These are phyloP conservation scores for Straminergon stramineum DNA, from an alignment of 225 moss, liverwort and hornwort species.

Conservation along the genomic window DNA sequence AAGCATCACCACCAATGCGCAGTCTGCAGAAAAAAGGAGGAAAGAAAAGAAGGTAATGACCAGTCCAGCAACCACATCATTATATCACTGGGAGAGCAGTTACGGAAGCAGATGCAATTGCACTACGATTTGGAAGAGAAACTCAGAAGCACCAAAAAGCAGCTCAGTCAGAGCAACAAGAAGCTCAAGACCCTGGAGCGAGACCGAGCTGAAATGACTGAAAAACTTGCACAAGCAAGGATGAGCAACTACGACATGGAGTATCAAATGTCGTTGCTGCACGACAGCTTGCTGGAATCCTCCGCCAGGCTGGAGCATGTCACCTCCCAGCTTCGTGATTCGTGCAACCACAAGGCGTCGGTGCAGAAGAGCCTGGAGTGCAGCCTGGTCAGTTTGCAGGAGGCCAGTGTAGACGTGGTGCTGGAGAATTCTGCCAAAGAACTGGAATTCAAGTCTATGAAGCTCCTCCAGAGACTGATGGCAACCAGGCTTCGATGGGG, in stretches of 20 bases:
- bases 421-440: slow-evolving; percentile 30
- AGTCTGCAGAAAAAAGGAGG: slow-evolving; percentile 19
- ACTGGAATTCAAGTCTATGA: slow-evolving; percentile 32
- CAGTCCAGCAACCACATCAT: slow-evolving; percentile 2
- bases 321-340: slow-evolving; percentile 20
- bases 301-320: slow-evolving; percentile 20
- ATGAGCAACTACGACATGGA: slow-evolving; percentile 23
- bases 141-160: slow-evolving; percentile 9
- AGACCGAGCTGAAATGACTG: slow-evolving; percentile 11
- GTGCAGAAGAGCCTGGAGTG: slow-evolving; percentile 23
- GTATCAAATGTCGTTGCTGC: slow-evolving; percentile 15
- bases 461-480: slow-evolving; percentile 29
- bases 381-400: slow-evolving; percentile 15
- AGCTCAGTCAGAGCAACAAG: slow-evolving; percentile 23
- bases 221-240: slow-evolving; percentile 8
- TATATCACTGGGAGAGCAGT: slow-evolving; percentile 11
- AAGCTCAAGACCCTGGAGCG: slow-evolving; percentile 14
- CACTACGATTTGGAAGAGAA: slow-evolving; percentile 23
- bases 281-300: slow-evolving; percentile 20
- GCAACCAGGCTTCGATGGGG: slow-evolving; percentile 29
- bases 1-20: slow-evolving; percentile 17
- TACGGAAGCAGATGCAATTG: slow-evolving; percentile 15
- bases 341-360: slow-evolving; percentile 12
- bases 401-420: slow-evolving; percentile 11
- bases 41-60: neutral